Percentiles rank a stretch among this genome's conserved stretches.
These are phyloP conservation scores for Garcia nutans DNA, from an alignment of 345 rosid species.

Conservation along the genomic window DNA sequence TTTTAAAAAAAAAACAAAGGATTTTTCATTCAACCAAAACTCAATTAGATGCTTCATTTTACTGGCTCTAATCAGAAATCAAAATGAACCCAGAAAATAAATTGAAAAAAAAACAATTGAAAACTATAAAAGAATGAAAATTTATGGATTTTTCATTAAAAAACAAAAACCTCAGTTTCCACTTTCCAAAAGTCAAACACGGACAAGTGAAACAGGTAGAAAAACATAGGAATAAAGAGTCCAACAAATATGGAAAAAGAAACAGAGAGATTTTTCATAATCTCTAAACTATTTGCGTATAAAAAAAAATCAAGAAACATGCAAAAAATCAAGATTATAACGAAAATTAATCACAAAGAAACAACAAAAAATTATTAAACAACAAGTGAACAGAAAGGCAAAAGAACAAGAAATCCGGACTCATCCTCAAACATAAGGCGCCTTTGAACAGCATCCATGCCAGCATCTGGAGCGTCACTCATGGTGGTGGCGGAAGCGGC, in stretches of 20 bases:
- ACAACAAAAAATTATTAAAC: not conserved
- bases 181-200: too few species aligned
- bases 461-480: conserved; percentile 55
- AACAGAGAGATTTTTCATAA: too few species aligned
- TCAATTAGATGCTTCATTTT: not conserved
- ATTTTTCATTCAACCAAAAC: not conserved
- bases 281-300: too few species aligned
- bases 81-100: not conserved
- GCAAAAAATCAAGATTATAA: not conserved
- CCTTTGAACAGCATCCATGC: conserved; percentile 97
- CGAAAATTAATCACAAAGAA: too few species aligned
- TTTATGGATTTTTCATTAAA: too few species aligned
- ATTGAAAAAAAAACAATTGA: not conserved
- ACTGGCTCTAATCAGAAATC: not conserved
- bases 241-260: not conserved
- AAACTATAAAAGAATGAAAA: not conserved
- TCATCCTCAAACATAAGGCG: conserved; percentile 99
- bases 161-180: too few species aligned
- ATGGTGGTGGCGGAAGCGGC: conserved; percentile 49
- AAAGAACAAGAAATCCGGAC: conserved; percentile 33
- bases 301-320: not conserved
- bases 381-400: not conserved
- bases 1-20: not conserved
- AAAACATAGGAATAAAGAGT: not conserved
- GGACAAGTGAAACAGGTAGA: not conserved